Percentiles rank a stretch among this genome's conserved stretches.
These are phyloP conservation scores for Sclerotinia glacialis DNA, from an alignment of 2,329 filamentous ascomycete species.

Conservation along the genomic window DNA sequence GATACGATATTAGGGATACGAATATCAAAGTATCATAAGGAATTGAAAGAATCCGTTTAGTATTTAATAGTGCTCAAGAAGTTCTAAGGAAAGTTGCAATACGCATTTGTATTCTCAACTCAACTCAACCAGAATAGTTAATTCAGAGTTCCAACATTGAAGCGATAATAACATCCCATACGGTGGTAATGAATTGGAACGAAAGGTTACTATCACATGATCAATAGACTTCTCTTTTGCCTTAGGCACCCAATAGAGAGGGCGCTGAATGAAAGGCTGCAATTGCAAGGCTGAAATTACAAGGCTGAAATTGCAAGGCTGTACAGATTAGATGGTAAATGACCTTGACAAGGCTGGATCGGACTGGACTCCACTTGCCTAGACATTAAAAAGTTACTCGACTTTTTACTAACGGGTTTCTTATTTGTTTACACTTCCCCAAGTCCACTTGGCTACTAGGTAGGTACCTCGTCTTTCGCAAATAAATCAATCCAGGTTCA, in stretches of 20 bases:
- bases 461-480: neutral
- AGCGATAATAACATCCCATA: neutral
- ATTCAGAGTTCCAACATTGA: neutral
- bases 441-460: conserved; percentile 1
- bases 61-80: neutral
- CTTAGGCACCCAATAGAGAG: neutral
- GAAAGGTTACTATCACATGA: neutral
- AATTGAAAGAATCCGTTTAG: neutral
- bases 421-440: conserved; percentile 6
- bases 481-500: neutral
- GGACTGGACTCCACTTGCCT: neutral
- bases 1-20: neutral
- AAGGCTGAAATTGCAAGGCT: too few relatives aligned
- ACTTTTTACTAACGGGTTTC: neutral
- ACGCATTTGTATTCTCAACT: conserved; percentile 6
- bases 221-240: too few relatives aligned
- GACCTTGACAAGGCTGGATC: neutral
- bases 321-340: too few relatives aligned
- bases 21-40: conserved; percentile 4
- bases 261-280: neutral
- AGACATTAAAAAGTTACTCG: neutral
- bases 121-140: neutral
- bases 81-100: neutral
- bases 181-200: neutral
- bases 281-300: accelerated